Evolutionary conservation across 208 protist species (phyloP), one percentile per base, ranked within the genome.

Genomic region (Porcisia hertigi): DNA sequence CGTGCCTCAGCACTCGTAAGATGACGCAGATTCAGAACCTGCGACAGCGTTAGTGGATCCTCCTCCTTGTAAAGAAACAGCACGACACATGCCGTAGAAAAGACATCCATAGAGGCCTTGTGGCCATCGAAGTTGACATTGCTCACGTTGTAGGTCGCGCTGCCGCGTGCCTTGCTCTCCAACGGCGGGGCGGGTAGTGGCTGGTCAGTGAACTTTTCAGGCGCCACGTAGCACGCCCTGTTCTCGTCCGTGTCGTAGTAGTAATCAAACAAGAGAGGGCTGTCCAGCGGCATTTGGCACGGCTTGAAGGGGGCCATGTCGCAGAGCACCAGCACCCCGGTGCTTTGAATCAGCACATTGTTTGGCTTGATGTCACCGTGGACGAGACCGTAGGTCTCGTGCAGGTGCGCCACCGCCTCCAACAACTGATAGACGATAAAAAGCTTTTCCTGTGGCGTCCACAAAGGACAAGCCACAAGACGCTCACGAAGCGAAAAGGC

Each of bases 291-390:
- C 20, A 98, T 58, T 0, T 70, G 62, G 0, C 82, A 78, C 3
- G 94, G 92, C 74, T 98, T 98, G 76, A 93, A 97, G 16, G 89
- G 92, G 7, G 91, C 93, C 52, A 98, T 76, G 75, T 98, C 95
- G 8, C 80, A 88, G 18, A 98, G 60, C 62, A 92, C 90, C 11
- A 97, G 73, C 83, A 90, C 91, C 25, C 94, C 92, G 43, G 77
- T 86, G 52, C 76, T 88, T 64, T 90, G 80, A 47, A 97, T 70
- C 12, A 97, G 70, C 59, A 97, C 86, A 79, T 98, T 98, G 63
- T 89, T 90, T 18, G 91, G 83, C 77, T 98, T 98, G 52, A 98
- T 79, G 71, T 98, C 94, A 16, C 95, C 94, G 71, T 98, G 95
- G 14, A 85, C 83, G 34, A 95, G 69, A 43, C 81, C 87, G 84